These are phyloP conservation scores for Backusella morwellensis DNA, from an alignment of 192 early-diverging fungal species.

Conservation along the genomic window DNA sequence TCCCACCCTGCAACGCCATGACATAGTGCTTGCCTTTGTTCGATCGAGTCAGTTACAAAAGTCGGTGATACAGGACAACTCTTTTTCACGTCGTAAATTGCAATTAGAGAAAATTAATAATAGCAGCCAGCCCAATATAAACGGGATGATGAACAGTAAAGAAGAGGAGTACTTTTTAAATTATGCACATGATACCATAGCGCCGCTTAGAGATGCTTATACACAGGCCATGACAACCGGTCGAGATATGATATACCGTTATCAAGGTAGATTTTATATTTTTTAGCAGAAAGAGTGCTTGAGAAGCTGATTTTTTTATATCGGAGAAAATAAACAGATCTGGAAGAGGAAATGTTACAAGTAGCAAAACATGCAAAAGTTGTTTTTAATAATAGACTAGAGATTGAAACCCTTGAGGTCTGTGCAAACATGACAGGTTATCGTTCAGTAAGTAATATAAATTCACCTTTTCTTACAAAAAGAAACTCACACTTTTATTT, in stretches of 20 bases:
- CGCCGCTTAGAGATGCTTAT: conserved; percentile 31
- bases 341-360: conserved; percentile 16
- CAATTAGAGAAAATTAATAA: conserved; percentile 41
- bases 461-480: background rate
- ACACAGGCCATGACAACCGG: conserved; percentile 16
- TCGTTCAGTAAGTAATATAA: conserved; percentile 14
- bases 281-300: background rate
- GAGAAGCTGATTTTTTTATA: background rate
- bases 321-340: conserved; percentile 20
- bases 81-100: conserved; percentile 38
- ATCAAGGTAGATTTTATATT: conserved; percentile 29
- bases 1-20: conserved; percentile 41
- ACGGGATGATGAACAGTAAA: conserved; percentile 26
- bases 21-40: conserved; percentile 44
- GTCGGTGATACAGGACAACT: conserved; percentile 34
- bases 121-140: conserved; percentile 15
- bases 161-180: conserved; percentile 46
- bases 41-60: conserved; percentile 34
- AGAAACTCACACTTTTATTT: background rate
- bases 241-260: conserved; percentile 23
- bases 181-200: conserved; percentile 34
- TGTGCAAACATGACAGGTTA: conserved; percentile 14
- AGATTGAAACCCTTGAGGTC: conserved; percentile 6
- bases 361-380: conserved; percentile 10
- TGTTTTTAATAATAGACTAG: conserved; percentile 27